Percentiles rank a stretch among this genome's conserved stretches.
Evolutionary conservation across 345 rosid species (phyloP).

Genomic region (Camelina hispida): DNA sequence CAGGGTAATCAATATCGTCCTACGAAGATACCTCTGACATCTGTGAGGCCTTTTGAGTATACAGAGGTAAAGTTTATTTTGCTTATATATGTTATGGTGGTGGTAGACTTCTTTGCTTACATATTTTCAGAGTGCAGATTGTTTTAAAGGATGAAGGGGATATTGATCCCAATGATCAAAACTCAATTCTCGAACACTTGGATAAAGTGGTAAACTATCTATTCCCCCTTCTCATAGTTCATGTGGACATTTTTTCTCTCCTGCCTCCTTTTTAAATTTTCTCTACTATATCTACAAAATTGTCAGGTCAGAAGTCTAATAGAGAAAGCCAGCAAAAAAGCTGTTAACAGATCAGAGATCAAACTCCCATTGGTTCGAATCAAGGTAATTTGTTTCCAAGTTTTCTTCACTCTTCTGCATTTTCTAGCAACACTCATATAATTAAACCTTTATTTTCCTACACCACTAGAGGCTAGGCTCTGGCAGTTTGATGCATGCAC

Average conservation of each 20-base stretch:
- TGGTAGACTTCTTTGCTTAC: conserved; percentile 40
- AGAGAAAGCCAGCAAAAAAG: conserved; percentile 70
- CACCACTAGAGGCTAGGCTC: conserved; percentile 27
- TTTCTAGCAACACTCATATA: conserved; percentile 20
- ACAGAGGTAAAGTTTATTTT: conserved; percentile 59
- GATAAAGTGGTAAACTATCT: conserved; percentile 90
- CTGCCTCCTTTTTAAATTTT: conserved; percentile 23
- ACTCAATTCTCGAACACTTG: conserved; percentile 88
- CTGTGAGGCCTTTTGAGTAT: conserved; percentile 96
- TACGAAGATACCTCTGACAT: conserved; percentile 90
- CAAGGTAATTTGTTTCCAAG: conserved; percentile 60
- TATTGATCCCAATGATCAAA: conserved; percentile 93
- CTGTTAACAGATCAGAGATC: conserved; percentile 63
- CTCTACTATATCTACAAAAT: conserved; percentile 35
- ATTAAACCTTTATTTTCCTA: conserved; percentile 8
- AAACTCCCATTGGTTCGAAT: conserved; percentile 89
- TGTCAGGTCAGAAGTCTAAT: conserved; percentile 77
- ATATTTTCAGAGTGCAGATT: conserved; percentile 58
- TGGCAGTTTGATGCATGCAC: conserved; percentile 2
- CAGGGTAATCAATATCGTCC: conserved; percentile 99
- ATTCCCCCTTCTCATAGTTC: conserved; percentile 34
- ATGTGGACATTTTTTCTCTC: conserved; percentile 24
- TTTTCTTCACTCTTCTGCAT: conserved; percentile 19
- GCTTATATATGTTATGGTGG: conserved; percentile 14
- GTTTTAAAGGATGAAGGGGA: conserved; percentile 81